Conservation (phyloP, 169 alveolate species). For the Plasmodium yoelii region DNA sequence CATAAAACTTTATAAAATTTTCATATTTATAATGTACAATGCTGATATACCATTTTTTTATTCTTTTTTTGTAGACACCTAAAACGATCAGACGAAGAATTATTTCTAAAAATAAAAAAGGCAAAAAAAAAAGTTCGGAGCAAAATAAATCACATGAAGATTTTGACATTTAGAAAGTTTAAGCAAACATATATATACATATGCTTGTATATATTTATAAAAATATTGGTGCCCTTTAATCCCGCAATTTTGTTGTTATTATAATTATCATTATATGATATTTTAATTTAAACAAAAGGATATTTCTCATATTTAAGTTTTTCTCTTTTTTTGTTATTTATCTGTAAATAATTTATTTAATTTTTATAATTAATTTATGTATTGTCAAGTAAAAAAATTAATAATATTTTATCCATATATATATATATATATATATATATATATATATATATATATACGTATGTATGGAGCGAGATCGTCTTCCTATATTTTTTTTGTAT, state of each 20-base stretch:
- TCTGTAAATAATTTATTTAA: neutral
- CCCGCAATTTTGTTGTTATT: neutral
- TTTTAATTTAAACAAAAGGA: no score
- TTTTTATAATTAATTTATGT: neutral
- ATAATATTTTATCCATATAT: neutral
- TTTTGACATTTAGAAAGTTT: constrained; percentile 10
- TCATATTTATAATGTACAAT: neutral
- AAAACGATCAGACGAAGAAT: constrained; percentile 67
- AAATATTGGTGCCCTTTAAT: neutral
- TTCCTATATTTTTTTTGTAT: neutral
- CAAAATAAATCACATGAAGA: neutral
- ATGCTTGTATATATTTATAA: no score
- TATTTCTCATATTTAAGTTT: no score
- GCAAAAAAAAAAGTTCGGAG: constrained; percentile 13
- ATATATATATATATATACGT: constrained; percentile 22
- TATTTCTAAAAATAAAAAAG: constrained; percentile 56
- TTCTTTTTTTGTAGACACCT: constrained; percentile 19
- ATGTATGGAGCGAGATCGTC: constrained; percentile 1
- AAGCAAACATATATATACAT: no score
- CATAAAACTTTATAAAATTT: neutral
- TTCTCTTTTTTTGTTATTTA: constrained; percentile 26
- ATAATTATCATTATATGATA: no score
- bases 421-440: constrained; percentile 14
- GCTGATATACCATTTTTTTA: neutral
- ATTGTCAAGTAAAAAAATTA: constrained; percentile 6